Conservation (phyloP, 371 early-diverging fungal species). For the Mortierella sp. region DNA sequence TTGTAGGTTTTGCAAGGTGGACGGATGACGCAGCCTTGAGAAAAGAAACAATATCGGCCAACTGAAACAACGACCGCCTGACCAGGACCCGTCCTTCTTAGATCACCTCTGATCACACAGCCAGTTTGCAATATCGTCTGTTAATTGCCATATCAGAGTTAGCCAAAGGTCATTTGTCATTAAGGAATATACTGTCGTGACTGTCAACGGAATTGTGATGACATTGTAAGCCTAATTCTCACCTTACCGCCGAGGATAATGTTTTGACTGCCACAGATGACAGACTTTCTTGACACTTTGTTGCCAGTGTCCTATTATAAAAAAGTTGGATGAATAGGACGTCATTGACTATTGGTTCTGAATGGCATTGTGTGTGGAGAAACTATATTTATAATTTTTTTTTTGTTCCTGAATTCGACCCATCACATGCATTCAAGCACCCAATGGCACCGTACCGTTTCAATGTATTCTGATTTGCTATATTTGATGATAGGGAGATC, state of each 20-base stretch:
- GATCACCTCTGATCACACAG: conserved; percentile 94
- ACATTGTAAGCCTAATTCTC: conserved; percentile 15
- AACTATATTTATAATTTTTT: neutral
- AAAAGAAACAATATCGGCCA: conserved; percentile 90
- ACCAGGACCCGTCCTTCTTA: conserved; percentile 87
- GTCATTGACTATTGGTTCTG: neutral
- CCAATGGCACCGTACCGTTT: conserved; percentile 71
- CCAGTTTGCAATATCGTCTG: conserved; percentile 94
- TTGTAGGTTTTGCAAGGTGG: conserved; percentile 97
- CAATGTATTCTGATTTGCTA: conserved; percentile 84
- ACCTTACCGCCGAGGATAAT: conserved; percentile 96
- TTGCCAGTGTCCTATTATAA: conserved; percentile 89
- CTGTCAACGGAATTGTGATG: neutral
- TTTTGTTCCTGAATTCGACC: conserved; percentile 6
- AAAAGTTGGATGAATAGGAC: neutral
- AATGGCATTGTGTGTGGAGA: too few relatives aligned
- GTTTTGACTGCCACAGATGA: conserved; percentile 94
- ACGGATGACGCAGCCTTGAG: conserved; percentile 83
- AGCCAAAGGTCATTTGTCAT: neutral
- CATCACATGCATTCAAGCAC: neutral
- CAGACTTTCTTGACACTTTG: conserved; percentile 91
- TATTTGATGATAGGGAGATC: conserved; percentile 76
- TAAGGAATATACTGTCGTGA: neutral
- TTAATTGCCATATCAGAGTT: neutral
- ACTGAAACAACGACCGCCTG: conserved; percentile 91